Conservation (phyloP, 164 flowering plant species). For the Platanus orientalis region DNA sequence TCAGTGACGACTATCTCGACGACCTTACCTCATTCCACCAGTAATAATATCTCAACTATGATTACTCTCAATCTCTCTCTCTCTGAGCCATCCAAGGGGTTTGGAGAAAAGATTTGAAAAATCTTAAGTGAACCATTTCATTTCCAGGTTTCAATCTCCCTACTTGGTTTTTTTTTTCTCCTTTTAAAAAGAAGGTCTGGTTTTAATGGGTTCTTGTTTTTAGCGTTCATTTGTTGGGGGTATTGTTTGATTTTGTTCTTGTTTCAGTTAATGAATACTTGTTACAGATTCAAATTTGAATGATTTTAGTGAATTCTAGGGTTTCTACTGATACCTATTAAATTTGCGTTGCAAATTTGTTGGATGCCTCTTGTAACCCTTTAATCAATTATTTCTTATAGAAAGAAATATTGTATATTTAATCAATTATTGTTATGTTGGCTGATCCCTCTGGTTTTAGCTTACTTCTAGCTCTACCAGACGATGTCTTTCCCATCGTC, state of each 20-base stretch:
- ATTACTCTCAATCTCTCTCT: neutral
- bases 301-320: neutral
- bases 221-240: too few relatives aligned
- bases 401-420: too few relatives aligned
- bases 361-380: neutral
- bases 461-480: constrained; percentile 60
- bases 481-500: constrained; percentile 61
- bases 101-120: neutral
- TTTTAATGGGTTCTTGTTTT: too few relatives aligned
- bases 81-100: neutral
- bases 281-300: neutral
- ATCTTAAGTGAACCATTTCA: neutral
- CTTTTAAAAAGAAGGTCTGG: neutral
- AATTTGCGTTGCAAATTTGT: neutral
- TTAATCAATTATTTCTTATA: too few relatives aligned
- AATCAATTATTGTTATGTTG: neutral
- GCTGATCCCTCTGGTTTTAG: constrained; percentile 40
- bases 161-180: neutral
- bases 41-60: too few relatives aligned
- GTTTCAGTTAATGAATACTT: neutral
- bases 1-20: neutral
- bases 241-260: too few relatives aligned
- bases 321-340: neutral
- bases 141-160: neutral
- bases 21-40: too few relatives aligned